A percentile compares a stretch with the other conserved stretches of the same genome.
These are phyloP conservation scores for Begonia peltatifolia DNA, from an alignment of 306 rosid genomes.

Conservation along the genomic window DNA sequence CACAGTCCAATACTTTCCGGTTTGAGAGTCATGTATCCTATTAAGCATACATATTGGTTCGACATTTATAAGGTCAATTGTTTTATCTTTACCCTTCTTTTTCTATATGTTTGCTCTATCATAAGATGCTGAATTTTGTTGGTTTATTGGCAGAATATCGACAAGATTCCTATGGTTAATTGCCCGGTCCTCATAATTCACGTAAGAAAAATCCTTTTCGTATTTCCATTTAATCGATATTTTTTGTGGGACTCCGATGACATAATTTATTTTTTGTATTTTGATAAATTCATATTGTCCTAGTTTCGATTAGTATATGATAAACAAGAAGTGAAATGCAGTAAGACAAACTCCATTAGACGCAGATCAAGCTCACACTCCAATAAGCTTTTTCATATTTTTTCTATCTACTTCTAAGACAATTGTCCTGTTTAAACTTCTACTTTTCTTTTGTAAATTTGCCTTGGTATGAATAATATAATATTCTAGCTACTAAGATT, in stretches of 20 bases:
- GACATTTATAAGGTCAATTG: slow-evolving; percentile 75
- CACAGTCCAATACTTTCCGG: slow-evolving; percentile 95
- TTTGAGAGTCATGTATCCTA: slow-evolving; percentile 93
- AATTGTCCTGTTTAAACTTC: no score
- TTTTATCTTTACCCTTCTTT: slow-evolving; percentile 1
- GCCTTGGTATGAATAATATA: no score
- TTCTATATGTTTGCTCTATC: slow-evolving; percentile 5
- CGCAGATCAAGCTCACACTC: no score
- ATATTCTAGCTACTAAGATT: no score
- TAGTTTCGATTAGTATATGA: no score
- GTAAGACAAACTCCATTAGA: no score
- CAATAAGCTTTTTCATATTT: no score
- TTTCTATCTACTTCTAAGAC: no score
- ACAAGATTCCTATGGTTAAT: slow-evolving; percentile 70
- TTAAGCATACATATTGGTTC: slow-evolving; percentile 80
- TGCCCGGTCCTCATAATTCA: slow-evolving; percentile 91
- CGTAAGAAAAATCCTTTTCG: slow-evolving; percentile 36
- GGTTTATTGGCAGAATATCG: slow-evolving; percentile 49
- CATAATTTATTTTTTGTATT: no score
- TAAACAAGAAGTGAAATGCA: neutral
- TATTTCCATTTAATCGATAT: neutral
- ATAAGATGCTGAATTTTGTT: neutral
- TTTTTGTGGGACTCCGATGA: no score
- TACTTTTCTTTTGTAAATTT: no score
- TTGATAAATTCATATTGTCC: neutral